A percentile compares a stretch with the other conserved stretches of the same genome.
Conservation (phyloP, 164 flowering plant genomes). For the Magnolia sinica region DNA sequence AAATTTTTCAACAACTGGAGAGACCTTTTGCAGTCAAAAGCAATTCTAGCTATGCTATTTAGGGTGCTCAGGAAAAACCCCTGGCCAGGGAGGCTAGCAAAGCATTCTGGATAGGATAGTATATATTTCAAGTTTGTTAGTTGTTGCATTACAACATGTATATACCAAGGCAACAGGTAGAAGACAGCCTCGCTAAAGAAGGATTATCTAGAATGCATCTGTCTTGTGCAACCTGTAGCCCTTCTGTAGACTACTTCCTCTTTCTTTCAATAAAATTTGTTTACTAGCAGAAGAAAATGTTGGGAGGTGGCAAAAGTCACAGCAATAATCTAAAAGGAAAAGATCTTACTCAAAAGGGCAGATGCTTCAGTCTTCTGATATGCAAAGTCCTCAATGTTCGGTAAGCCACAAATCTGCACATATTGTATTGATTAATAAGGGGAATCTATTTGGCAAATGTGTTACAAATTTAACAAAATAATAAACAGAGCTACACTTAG, state of each 20-base stretch:
- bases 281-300: background rate
- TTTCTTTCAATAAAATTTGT: background rate
- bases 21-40: no score
- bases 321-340: background rate
- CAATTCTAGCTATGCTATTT: no score
- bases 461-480: background rate
- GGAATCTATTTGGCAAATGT: no score
- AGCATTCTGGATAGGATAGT: no score
- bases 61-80: no score
- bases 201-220: background rate
- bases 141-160: no score
- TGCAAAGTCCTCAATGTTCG: slow-evolving; percentile 84
- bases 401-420: slow-evolving; percentile 43
- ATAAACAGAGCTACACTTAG: background rate
- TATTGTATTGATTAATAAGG: background rate
- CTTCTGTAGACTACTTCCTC: background rate
- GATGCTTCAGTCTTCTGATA: slow-evolving; percentile 34
- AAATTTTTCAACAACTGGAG: no score
- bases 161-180: background rate
- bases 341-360: slow-evolving; percentile 33
- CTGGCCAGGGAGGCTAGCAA: no score
- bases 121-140: no score
- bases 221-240: background rate
- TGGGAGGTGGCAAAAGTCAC: background rate
- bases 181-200: background rate